Evolutionary conservation across 371 early-diverging fungal genomes (phyloP).

Genomic region (Apophysomyces trapeziformis): DNA sequence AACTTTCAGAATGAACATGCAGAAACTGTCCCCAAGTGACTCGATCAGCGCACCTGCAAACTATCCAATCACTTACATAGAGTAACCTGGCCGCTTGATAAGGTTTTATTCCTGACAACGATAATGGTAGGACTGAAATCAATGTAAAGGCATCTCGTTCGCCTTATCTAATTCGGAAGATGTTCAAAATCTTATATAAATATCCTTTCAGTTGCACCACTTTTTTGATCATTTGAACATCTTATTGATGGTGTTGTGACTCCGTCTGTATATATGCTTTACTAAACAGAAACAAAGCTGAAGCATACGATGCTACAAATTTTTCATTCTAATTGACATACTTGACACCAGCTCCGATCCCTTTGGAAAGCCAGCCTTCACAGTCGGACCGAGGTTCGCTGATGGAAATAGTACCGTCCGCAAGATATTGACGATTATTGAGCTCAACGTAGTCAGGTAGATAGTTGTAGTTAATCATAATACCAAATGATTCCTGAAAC

Average conservation of each 20-base stretch:
- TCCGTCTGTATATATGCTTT: neutral
- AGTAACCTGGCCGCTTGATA: too few species aligned
- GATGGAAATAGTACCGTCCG: neutral
- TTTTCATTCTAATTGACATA: neutral
- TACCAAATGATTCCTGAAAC: conserved; percentile 77
- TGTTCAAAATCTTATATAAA: neutral
- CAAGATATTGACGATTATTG: conserved; percentile 4
- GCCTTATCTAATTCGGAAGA: neutral
- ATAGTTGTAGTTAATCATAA: conserved; percentile 92
- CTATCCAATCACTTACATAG: neutral
- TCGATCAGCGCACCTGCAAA: neutral
- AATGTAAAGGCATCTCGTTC: too few species aligned
- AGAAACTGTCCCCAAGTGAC: neutral
- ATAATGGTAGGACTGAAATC: too few species aligned
- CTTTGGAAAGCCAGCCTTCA: conserved; percentile 4
- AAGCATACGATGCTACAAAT: neutral
- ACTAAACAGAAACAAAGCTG: neutral
- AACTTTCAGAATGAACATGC: conserved; percentile 1
- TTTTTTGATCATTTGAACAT: neutral
- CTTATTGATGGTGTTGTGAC: neutral
- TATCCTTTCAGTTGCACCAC: neutral
- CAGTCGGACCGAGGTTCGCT: conserved; percentile 3
- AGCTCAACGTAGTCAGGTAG: conserved; percentile 20
- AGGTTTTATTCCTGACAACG: too few species aligned
- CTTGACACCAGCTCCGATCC: neutral